Evolutionary conservation across 2,329 filamentous ascomycete genomes (phyloP), one percentile per base, ranked within the genome.

Genomic region (Sarocladium strictum): DNA sequence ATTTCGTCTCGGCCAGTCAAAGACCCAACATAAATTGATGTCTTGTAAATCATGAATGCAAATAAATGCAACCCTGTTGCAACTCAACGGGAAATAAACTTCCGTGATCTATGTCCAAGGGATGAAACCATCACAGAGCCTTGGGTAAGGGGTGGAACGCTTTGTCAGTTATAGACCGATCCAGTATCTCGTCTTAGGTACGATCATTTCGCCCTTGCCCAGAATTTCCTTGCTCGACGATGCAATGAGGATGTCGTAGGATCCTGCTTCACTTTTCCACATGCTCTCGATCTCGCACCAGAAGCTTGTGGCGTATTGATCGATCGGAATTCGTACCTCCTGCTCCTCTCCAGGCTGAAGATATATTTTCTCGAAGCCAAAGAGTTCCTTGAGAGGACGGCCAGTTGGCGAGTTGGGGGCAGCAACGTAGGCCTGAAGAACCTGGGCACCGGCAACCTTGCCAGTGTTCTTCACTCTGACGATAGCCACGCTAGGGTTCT

Each of bases 291-390:
- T 73, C 69, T 87, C 84, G 60, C 86, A 81, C 75, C 81, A 87
- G 69, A 80, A 87, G 57, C 78, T 79, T 0, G 79, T 76, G 0
- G 82, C 81, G 54, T 84, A 79, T 67, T 84, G 86, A 61, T 76
- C 65, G 15, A 81, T 64, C 3, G 69, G 67, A 7, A 88, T 69
- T 35, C 74, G 68, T 1, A 80, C 78, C 15, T 57, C 69, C 66
- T 78, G 74, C 43, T 69, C 74, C 67, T 83, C 72, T 0, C 81
- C 83, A 1, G 79, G 72, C 47, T 75, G 70, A 3, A 88, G 61
- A 53, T 72, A 72, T 0, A 85, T 75, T 67, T 87, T 88, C 17
- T 69, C 60, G 60, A 83, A 83, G 1, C 76, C 79, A 65, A 83
- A 82, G 21, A 83, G 67, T 61, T 84, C 80, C 57, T 83, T 81